Conservation (phyloP, 257 asterid species). For the Rehmannia glutinosa region DNA sequence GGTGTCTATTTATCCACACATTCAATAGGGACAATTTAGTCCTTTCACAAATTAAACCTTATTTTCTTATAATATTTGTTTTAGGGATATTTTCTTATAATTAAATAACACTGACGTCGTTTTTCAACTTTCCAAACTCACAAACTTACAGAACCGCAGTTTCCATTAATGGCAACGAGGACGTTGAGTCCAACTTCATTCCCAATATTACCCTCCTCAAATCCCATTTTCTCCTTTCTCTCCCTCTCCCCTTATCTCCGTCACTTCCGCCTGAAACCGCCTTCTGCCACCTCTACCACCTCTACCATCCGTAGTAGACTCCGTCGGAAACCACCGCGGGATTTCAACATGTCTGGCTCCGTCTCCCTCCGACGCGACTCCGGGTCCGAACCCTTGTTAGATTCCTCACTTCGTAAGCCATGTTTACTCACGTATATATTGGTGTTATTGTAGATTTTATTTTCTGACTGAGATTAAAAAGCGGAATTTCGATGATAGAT, state of each 20-base stretch:
- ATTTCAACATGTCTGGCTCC: constrained; percentile 42
- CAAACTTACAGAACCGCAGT: neutral
- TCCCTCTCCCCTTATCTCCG: constrained; percentile 26
- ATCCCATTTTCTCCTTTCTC: constrained; percentile 30
- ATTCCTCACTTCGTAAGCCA: constrained; percentile 54
- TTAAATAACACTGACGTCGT: neutral
- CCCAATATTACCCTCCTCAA: constrained; percentile 41
- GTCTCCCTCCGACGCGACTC: constrained; percentile 32
- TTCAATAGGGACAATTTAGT: constrained; percentile 5
- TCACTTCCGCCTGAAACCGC: constrained; percentile 32
- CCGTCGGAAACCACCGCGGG: constrained; percentile 30
- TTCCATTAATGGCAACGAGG: constrained; percentile 39
- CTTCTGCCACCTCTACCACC: constrained; percentile 9
- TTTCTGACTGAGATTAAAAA: neutral
- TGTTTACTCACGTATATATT: neutral
- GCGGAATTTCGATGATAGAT: constrained; percentile 2
- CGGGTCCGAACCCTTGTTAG: constrained; percentile 46
- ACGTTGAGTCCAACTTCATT: constrained; percentile 23
- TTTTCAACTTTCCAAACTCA: neutral
- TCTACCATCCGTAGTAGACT: constrained; percentile 16
- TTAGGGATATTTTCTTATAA: neutral
- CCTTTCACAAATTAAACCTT: neutral
- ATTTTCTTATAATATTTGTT: too few species aligned
- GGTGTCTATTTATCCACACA: constrained; percentile 16
- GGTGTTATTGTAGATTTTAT: neutral